Conservation (phyloP, 441 rosid species). For the Flueggea neowawraea region DNA sequence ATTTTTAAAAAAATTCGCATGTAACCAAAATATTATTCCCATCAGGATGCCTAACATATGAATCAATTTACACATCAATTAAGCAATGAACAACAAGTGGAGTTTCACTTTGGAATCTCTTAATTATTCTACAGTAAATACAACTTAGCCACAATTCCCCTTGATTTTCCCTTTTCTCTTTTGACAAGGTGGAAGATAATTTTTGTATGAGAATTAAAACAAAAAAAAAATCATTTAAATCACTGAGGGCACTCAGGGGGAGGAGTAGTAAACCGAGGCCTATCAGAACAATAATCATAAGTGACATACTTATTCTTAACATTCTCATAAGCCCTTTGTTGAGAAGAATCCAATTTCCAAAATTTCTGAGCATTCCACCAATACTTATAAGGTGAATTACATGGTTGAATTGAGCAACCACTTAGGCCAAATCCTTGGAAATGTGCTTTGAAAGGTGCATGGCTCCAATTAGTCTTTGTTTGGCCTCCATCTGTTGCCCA, state of each 20-base stretch:
- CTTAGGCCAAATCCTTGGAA: slow-evolving; percentile 59
- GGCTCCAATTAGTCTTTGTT: slow-evolving; percentile 53
- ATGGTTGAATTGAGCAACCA: slow-evolving; percentile 29
- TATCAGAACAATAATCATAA: slow-evolving; percentile 52
- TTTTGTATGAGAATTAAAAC: too few relatives aligned
- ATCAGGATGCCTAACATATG: too few relatives aligned
- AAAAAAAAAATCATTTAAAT: too few relatives aligned
- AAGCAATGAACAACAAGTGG: too few relatives aligned
- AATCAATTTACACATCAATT: too few relatives aligned
- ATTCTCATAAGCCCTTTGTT: slow-evolving; percentile 24
- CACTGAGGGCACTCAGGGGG: slow-evolving; percentile 28
- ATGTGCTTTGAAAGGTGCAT: slow-evolving; percentile 54
- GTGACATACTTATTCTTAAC: slow-evolving; percentile 22
- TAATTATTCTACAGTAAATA: too few relatives aligned
- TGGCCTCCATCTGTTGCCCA: slow-evolving; percentile 81
- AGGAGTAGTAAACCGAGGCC: slow-evolving; percentile 21
- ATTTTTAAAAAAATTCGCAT: too few relatives aligned
- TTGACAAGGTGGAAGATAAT: too few relatives aligned
- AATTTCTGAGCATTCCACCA: slow-evolving; percentile 55
- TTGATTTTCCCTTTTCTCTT: too few relatives aligned
- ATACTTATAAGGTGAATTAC: slow-evolving; percentile 27
- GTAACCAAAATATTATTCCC: too few relatives aligned
- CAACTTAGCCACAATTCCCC: too few relatives aligned
- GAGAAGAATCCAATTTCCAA: slow-evolving; percentile 26
- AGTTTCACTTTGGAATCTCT: too few relatives aligned